Base-by-base conservation (phyloP, 75 land plant genomes). In the Cryptomeria japonica region DNA sequence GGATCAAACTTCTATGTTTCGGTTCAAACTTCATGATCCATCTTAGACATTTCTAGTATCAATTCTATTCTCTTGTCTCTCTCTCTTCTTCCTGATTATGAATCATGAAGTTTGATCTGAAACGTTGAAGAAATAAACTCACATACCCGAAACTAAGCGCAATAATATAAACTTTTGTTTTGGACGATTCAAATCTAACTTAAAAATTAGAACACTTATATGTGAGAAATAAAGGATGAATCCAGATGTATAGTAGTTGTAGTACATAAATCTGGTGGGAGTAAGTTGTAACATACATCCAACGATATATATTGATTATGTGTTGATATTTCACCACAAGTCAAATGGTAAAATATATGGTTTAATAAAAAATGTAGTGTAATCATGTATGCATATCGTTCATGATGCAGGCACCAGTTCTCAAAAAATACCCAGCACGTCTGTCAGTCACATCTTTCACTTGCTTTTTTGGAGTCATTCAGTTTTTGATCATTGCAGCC, bases 341-440 rank as follows among this genome's bases (percentile, higher is more conserved):
- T 28, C 68, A 61, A 22, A 61, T 61, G 68, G 28, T 61, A 7
- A 10, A 61, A 22, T 61, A 22, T 6, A 22, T 19, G 25, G 25
- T 61, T 61, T 22, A 19, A 22, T 64, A 19, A 25, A 64, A 25
- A 5, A 25, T 19, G 5, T 19, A 58, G 4, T 58, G 22, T 58
- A 25, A 11, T 73, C 14, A 31, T 34, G 2, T 73, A 25, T 64
- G 12, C 18, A 18, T 16, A 56, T 56, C 25, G 61, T 56, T 56
- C 61, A 56, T 56, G 61, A 16, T 91, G 86, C 92, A 95, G 95
- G 95, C 89, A 31, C 94, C 95, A 36, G 90, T 95, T 19, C 80
- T 95, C 42, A 93, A 84, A 85, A 90, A 93, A 86, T 94, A 95
- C 87, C 95, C 96, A n/a, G 96, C 96, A 25, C 91, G 94, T 56